These are phyloP conservation scores for Furcasterigmium furcatum DNA, from an alignment of 2,329 filamentous ascomycete species.

Conservation along the genomic window DNA sequence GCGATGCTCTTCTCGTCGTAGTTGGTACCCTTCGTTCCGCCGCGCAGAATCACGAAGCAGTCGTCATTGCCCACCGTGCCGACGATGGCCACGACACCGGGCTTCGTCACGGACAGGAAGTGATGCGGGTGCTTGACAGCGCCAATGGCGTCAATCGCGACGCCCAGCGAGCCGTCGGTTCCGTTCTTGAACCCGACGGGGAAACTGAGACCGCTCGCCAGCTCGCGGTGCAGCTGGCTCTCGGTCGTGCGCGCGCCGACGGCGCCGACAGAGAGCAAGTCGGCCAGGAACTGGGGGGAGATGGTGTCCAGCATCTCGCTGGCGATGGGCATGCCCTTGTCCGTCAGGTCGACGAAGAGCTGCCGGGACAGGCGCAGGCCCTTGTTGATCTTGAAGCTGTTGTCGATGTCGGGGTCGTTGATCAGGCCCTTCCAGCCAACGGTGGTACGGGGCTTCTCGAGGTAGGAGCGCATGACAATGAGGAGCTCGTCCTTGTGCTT, in stretches of 20 bases:
- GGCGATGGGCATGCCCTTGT: conserved; percentile 91
- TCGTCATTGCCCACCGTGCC: conserved; percentile 94
- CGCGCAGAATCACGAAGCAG: conserved; percentile 93
- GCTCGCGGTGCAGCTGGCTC: conserved; percentile 89
- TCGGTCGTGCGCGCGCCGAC: conserved; percentile 97
- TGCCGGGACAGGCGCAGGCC: conserved; percentile 82
- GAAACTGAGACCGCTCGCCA: conserved; percentile 92
- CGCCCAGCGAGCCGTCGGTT: conserved; percentile 84
- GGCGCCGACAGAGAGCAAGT: conserved; percentile 86
- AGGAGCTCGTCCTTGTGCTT: conserved; percentile 87
- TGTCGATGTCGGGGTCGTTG: conserved; percentile 97
- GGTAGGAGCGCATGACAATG: conserved; percentile 96
- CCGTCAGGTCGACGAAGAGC: conserved; percentile 89
- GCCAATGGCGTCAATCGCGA: conserved; percentile 93
- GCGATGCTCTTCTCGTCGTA: conserved; percentile 83
- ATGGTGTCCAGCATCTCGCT: conserved; percentile 99
- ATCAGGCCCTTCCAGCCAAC: conserved; percentile 99
- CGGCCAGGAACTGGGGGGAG: conserved; percentile 92
- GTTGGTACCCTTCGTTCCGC: conserved; percentile 91
- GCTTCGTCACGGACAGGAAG: conserved; percentile 97
- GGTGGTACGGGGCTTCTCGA: conserved; percentile 97
- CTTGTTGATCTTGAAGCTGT: conserved; percentile 99
- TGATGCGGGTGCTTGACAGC: conserved; percentile 90
- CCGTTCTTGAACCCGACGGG: conserved; percentile 99
- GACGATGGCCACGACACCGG: conserved; percentile 90